phyloP scores from a whole-genome alignment of 768 basidiomycete genomes.

The Lanmaoa rubissima region DNA sequence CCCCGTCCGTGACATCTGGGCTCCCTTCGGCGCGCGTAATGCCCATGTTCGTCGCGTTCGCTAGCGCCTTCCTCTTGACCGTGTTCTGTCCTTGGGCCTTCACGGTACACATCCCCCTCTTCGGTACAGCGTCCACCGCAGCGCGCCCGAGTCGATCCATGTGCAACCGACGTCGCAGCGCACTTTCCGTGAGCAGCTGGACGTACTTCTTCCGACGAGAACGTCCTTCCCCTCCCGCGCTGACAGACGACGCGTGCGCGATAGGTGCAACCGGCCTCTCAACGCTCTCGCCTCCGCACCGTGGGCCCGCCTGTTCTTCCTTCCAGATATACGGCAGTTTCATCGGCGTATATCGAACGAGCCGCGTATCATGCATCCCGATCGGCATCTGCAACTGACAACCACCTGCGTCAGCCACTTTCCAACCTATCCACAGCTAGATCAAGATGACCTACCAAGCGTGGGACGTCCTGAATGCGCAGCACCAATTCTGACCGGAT shows the following conservation, averaged over 20 bases:
- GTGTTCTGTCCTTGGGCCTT: background rate
- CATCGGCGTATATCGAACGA: conserved; percentile 18
- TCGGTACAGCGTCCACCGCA: background rate
- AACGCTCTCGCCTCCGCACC: background rate
- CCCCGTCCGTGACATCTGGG: background rate
- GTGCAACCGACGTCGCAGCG: conserved; percentile 17
- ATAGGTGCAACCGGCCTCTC: background rate
- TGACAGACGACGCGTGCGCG: background rate
- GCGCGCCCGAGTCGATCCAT: conserved; percentile 3
- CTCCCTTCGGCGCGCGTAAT: background rate
- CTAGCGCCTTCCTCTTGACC: conserved; percentile 14
- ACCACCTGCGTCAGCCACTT: conserved; percentile 1
- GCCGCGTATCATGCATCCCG: conserved; percentile 14
- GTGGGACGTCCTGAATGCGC: conserved; percentile 10
- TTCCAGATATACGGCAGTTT: conserved; percentile 17
- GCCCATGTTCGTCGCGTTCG: conserved; percentile 12
- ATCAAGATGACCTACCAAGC: conserved; percentile 13
- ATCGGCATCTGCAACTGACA: conserved; percentile 14
- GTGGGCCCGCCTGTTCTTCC: conserved; percentile 1
- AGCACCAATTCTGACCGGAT: conserved; percentile 16
- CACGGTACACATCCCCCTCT: background rate
- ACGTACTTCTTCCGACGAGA: conserved; percentile 19
- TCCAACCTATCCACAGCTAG: background rate
- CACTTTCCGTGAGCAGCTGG: conserved; percentile 20
- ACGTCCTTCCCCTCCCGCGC: background rate